Evolutionary conservation across 352 stramenopile species (phyloP).

Genomic region (Phytopythium cucurbitacearum): DNA sequence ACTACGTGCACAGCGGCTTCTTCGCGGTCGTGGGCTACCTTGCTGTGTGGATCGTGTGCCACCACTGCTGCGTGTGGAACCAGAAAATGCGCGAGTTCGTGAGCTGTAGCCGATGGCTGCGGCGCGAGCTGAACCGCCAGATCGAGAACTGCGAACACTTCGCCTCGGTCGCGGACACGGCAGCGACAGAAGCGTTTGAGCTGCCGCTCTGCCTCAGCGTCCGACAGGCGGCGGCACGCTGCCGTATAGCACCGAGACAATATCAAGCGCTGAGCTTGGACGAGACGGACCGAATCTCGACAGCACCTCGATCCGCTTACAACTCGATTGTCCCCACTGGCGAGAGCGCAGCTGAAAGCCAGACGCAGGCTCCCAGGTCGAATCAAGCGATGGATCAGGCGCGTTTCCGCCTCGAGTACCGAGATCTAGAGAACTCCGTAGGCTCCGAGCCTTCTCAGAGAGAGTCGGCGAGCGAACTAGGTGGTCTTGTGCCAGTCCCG

Average conservation of each 20-base stretch:
- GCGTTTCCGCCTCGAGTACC: constrained; percentile 39
- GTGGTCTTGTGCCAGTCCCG: constrained; percentile 74
- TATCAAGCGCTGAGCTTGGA: no score
- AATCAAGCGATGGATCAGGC: constrained; percentile 51
- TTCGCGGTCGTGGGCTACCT: constrained; percentile 70
- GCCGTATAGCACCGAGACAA: no score
- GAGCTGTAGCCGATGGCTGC: constrained; percentile 71
- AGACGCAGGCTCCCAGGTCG: background rate
- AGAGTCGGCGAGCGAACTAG: background rate
- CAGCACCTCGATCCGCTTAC: constrained; percentile 7
- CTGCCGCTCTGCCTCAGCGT: constrained; percentile 5
- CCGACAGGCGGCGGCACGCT: constrained; percentile 6
- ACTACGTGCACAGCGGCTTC: constrained; percentile 75
- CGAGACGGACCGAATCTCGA: background rate
- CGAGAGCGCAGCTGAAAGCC: constrained; percentile 17
- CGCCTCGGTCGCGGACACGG: constrained; percentile 48
- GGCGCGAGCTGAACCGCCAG: constrained; percentile 70
- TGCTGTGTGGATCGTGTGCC: constrained; percentile 67
- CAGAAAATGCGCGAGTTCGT: constrained; percentile 85
- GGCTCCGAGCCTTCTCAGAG: background rate
- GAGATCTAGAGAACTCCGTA: constrained; percentile 40
- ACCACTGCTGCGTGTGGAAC: constrained; percentile 80
- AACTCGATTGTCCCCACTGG: background rate
- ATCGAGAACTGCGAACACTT: constrained; percentile 72
- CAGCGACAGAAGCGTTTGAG: constrained; percentile 28